Conservation (phyloP, 2,329 filamentous ascomycete species). For the Cercospora citrullina region DNA sequence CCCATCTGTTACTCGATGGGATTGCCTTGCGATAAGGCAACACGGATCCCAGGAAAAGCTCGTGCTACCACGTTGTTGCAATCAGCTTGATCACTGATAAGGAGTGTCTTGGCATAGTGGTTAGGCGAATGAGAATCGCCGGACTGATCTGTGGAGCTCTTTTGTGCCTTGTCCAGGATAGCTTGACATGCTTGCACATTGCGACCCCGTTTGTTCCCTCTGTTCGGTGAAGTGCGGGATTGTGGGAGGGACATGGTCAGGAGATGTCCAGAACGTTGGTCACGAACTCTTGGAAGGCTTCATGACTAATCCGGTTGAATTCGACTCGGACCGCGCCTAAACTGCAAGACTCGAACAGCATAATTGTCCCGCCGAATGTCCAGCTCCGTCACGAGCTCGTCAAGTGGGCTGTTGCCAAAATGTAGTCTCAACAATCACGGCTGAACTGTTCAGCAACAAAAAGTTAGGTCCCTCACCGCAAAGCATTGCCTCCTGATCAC, state of each 20-base stretch:
- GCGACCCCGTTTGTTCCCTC: not conserved
- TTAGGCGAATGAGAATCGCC: not conserved
- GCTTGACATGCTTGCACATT: not conserved
- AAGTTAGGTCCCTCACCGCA: not conserved
- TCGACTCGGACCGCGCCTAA: conserved; percentile 3
- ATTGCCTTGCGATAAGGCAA: conserved; percentile 12
- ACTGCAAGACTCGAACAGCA: conserved; percentile 1
- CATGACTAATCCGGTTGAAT: conserved; percentile 13
- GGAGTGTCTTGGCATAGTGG: conserved; percentile 4
- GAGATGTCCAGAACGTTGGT: conserved; percentile 6
- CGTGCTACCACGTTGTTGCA: conserved; percentile 5
- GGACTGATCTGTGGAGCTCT: not conserved
- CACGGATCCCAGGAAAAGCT: not conserved
- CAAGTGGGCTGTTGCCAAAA: conserved; percentile 8
- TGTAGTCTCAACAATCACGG: conserved; percentile 16
- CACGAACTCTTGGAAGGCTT: not conserved
- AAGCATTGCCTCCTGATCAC: not conserved
- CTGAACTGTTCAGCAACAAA: conserved; percentile 14
- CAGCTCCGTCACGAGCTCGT: conserved; percentile 11
- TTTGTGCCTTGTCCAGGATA: not conserved
- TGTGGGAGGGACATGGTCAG: not conserved
- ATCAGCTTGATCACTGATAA: conserved; percentile 9
- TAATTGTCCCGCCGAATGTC: conserved; percentile 6
- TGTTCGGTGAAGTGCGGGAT: not conserved
- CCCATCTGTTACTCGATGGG: conserved; percentile 11